Percentiles rank a stretch among this genome's conserved stretches.
Conservation (phyloP, 352 stramenopile species). For the Globisporangium parvum region DNA sequence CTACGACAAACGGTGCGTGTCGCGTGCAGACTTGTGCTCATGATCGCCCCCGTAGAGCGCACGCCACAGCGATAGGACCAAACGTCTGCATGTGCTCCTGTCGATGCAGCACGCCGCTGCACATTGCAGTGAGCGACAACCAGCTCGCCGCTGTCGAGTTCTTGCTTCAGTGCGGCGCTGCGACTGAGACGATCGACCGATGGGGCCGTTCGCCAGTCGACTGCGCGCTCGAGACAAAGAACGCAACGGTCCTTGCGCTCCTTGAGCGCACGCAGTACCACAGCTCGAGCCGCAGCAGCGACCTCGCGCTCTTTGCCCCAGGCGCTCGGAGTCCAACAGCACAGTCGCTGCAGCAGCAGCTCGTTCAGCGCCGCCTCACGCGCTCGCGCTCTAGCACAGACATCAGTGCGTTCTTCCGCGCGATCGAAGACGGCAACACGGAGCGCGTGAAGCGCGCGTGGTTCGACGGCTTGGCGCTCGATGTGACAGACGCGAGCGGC, state of each 20-base stretch:
- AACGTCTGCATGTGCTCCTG: not conserved
- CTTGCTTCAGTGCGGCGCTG: constrained; percentile 52
- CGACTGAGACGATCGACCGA: constrained; percentile 45
- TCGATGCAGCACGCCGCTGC: constrained; percentile 52
- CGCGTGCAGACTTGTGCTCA: too few species aligned
- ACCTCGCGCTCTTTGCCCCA: constrained; percentile 16
- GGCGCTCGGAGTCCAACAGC: not conserved
- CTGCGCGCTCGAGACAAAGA: constrained; percentile 48
- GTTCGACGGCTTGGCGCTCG: constrained; percentile 57
- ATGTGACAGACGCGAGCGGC: constrained; percentile 42
- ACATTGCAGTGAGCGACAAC: constrained; percentile 68
- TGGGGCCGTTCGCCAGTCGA: constrained; percentile 69
- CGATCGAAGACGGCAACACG: constrained; percentile 54
- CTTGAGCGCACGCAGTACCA: constrained; percentile 34
- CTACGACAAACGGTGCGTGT: constrained; percentile 60
- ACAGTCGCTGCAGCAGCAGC: constrained; percentile 1
- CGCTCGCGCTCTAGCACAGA: constrained; percentile 30
- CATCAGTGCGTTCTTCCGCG: constrained; percentile 43
- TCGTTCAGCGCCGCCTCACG: constrained; percentile 11
- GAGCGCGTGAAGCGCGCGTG: constrained; percentile 75
- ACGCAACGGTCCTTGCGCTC: constrained; percentile 39
- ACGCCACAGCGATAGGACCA: too few species aligned
- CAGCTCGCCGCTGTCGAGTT: constrained; percentile 54
- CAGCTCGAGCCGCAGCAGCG: constrained; percentile 9
- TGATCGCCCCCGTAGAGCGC: too few species aligned